Conservation (phyloP, 2,329 filamentous ascomycete species). For the Colletotrichum aenigma region DNA sequence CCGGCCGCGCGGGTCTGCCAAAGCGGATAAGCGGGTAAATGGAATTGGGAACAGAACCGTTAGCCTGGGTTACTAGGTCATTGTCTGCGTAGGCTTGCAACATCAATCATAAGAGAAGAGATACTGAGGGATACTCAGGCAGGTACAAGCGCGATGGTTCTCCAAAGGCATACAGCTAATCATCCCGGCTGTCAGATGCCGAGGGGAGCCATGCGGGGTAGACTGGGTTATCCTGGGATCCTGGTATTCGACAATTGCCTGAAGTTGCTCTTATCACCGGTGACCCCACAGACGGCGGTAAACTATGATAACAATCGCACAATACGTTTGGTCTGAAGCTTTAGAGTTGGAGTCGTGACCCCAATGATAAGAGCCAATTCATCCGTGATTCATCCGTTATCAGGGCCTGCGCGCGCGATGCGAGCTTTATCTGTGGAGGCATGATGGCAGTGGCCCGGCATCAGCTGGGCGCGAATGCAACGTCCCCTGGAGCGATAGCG, state of each 20-base stretch:
- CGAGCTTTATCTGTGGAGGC: neutral
- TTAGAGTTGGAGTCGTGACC: neutral
- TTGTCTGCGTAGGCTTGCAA: neutral
- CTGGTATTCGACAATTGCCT: neutral
- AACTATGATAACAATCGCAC: neutral
- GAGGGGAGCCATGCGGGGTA: neutral
- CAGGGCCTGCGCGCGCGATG: neutral
- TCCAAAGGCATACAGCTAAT: neutral
- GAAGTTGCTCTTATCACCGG: neutral
- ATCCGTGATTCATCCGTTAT: neutral
- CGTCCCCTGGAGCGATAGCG: neutral
- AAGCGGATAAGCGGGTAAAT: conserved; percentile 3
- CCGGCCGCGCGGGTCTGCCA: neutral
- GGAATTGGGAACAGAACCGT: rapidly evolving
- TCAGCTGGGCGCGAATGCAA: neutral
- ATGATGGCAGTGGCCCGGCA: neutral
- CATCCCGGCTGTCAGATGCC: neutral
- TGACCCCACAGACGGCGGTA: neutral
- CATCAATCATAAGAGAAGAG: neutral
- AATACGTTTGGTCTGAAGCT: neutral
- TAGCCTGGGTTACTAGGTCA: neutral
- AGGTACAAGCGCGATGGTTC: conserved; percentile 2
- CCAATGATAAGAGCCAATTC: conserved; percentile 6
- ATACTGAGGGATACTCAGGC: neutral
- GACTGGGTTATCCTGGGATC: neutral